Conservation (phyloP, 2,329 filamentous ascomycete genomes). For the Sporothrix luriei region DNA sequence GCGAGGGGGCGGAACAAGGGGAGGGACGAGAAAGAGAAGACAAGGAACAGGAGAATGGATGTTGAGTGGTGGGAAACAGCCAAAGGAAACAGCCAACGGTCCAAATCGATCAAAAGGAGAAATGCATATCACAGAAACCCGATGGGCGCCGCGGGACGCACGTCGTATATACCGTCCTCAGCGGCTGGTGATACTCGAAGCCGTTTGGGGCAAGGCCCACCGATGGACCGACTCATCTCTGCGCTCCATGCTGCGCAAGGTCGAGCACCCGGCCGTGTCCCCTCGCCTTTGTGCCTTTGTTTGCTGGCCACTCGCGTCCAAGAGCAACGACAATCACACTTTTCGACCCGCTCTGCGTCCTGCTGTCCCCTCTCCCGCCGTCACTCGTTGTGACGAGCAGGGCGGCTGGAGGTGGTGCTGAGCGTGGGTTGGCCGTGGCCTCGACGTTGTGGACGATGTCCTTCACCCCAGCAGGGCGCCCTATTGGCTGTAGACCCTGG, state of each 20-base stretch:
- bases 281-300: background rate
- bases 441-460: background rate
- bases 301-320: background rate
- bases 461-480: constrained; percentile 30
- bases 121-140: background rate
- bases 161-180: constrained; percentile 29
- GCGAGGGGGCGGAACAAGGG: constrained; percentile 6
- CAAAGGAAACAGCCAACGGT: background rate
- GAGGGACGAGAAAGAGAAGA: constrained; percentile 34
- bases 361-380: background rate
- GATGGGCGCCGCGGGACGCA: constrained; percentile 13
- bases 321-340: constrained; percentile 3
- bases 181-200: constrained; percentile 37
- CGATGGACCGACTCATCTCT: background rate
- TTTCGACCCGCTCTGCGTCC: background rate
- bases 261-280: background rate
- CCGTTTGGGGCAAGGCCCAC: constrained; percentile 27
- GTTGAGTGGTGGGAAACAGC: background rate
- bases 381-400: constrained; percentile 9
- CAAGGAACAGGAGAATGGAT: background rate
- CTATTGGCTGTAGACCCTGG: constrained; percentile 49
- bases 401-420: constrained; percentile 10
- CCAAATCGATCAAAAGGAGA: background rate
- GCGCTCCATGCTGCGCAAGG: background rate
- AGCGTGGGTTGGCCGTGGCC: background rate